These are phyloP conservation scores for Zea luxurians DNA, from an alignment of 176 grass and related monocot genomes.

Conservation along the genomic window DNA sequence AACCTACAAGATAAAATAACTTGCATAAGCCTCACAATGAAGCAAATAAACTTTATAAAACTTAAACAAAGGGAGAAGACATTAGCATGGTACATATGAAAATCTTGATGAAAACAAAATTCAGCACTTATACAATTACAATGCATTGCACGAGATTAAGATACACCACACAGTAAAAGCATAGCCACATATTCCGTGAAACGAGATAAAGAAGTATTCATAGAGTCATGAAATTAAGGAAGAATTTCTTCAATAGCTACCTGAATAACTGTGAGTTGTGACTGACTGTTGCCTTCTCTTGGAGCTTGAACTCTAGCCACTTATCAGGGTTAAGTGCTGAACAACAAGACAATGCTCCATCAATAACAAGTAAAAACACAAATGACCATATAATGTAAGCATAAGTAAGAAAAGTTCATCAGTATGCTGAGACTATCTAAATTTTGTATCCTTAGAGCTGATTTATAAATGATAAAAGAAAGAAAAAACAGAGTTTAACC, in stretches of 20 bases:
- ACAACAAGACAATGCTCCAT: conserved; percentile 16
- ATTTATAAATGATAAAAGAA: conserved; percentile 26
- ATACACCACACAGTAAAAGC: conserved; percentile 2
- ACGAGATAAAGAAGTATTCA: conserved; percentile 4
- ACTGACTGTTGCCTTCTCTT: conserved; percentile 85
- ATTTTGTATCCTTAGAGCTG: not conserved
- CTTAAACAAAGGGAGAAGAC: not conserved
- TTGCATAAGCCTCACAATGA: conserved; percentile 24
- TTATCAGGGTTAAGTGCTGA: conserved; percentile 95
- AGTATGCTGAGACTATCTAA: not conserved
- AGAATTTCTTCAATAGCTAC: conserved; percentile 30
- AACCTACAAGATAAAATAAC: conserved; percentile 55
- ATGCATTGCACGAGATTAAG: conserved; percentile 1
- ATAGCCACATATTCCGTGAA: not conserved
- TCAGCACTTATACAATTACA: not conserved
- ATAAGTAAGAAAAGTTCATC: not conserved
- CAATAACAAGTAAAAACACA: conserved; percentile 10
- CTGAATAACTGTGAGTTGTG: conserved; percentile 87
- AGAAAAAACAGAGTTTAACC: not conserved
- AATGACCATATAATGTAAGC: not conserved
- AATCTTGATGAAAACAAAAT: conserved; percentile 22
- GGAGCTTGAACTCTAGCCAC: conserved; percentile 93
- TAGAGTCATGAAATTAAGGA: conserved; percentile 1
- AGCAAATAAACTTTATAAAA: conserved; percentile 1
- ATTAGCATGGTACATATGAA: not conserved